Evolutionary conservation across 352 stramenopile genomes (phyloP).

Genomic region (Phytophthora sp.): DNA sequence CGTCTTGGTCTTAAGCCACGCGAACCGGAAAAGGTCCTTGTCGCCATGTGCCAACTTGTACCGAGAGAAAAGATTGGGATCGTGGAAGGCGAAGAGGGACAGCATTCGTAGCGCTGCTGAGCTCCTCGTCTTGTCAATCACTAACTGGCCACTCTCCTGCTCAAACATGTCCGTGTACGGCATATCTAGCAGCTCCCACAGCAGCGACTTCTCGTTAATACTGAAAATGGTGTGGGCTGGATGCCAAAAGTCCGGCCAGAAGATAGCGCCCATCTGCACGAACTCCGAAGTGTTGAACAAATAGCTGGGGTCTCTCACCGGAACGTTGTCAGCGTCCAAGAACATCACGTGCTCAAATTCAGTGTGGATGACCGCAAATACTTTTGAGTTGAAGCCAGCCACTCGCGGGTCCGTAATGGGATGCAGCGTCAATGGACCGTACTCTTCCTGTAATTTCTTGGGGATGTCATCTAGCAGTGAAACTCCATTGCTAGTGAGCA

Average conservation of each 20-base stretch:
- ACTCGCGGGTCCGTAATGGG: conserved; percentile 36
- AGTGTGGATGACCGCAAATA: conserved; percentile 47
- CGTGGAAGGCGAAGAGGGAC: conserved; percentile 38
- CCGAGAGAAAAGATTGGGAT: conserved; percentile 30
- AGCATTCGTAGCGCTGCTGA: conserved; percentile 27
- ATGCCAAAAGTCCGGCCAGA: conserved; percentile 61
- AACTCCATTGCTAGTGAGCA: conserved; percentile 27
- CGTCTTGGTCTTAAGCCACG: conserved; percentile 50
- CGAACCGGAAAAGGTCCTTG: conserved; percentile 58
- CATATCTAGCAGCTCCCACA: conserved; percentile 52
- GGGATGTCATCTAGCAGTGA: conserved; percentile 28
- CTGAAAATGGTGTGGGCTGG: conserved; percentile 63
- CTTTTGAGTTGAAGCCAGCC: conserved; percentile 55
- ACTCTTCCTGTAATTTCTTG: conserved; percentile 28
- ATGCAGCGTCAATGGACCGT: conserved; percentile 34
- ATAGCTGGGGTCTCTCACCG: conserved; percentile 53
- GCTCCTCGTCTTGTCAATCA: conserved; percentile 42
- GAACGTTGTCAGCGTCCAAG: conserved; percentile 63
- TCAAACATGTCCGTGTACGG: conserved; percentile 58
- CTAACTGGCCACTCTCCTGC: conserved; percentile 60
- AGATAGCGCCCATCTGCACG: conserved; percentile 45
- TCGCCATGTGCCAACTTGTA: conserved; percentile 47
- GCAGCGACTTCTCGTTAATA: conserved; percentile 49
- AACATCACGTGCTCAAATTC: conserved; percentile 51
- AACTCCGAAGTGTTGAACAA: conserved; percentile 53